Evolutionary conservation across 306 rosid genomes (phyloP), one percentile per base, ranked within the genome.

Genomic region (Leucaena leucocephala): DNA sequence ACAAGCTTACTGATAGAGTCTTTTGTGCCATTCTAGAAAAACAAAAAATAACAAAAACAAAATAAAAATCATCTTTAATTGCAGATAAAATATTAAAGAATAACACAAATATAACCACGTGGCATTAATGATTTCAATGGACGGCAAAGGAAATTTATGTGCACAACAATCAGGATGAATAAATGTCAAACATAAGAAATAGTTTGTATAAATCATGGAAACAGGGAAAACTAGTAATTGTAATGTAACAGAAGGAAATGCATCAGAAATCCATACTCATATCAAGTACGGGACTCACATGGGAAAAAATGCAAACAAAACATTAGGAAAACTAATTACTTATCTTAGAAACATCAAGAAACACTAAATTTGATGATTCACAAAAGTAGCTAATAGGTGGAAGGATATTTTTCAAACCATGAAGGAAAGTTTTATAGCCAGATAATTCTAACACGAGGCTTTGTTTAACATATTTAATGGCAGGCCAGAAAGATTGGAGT

Each of bases 1-100:
- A 96, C 82, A 74, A 96, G 99, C 97, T 96, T 96, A 73, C 86
- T 82, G 91, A 93, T 89, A 38, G 96, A 90, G 73, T 96, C 98
- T 82, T 91, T 96, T 65, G 97, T 93, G 68, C 99, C 98, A 59
- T 93, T 96, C 99, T 96, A 82, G 42, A 86, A 57, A 55, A 57
- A 38, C 69, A 40, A 76, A 55, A 68, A 48, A 54, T 21, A 19
- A 52, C 1, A 15, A 2, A 52, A 17, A 52, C 3, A 36, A 36
- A 36, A 36, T n/a, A 36, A 36, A 42, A 46, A 22, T 73, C 71
- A 86, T 11, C 50, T 22, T 61, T 19, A 75, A 68, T 44, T 35
- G 46, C 12, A 57, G 2, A 16, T 39, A 46, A 11, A 58, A 63
- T 35, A 78, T 44, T 39, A 71, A 50, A 59, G 40, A 54, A 71